A percentile compares a stretch with the other conserved stretches of the same genome.
These are phyloP conservation scores for Curvularia hawaiiensis DNA, from an alignment of 2,329 filamentous ascomycete genomes.

Conservation along the genomic window DNA sequence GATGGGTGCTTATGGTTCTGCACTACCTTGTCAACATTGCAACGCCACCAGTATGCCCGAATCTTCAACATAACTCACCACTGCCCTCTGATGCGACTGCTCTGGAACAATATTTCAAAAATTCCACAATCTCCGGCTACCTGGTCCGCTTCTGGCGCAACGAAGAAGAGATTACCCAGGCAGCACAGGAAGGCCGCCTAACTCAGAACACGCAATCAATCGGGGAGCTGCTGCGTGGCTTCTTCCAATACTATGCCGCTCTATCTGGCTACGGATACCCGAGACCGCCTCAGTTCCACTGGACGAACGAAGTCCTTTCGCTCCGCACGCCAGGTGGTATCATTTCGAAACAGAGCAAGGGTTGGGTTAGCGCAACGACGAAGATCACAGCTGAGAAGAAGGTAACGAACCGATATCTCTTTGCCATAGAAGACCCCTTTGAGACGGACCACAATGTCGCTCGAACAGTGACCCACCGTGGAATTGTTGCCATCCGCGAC, in stretches of 20 bases:
- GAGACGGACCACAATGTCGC: conserved; percentile 88
- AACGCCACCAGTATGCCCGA: conserved; percentile 80
- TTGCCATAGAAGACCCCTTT: conserved; percentile 92
- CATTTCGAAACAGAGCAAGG: conserved; percentile 75
- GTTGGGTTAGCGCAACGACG: conserved; percentile 84
- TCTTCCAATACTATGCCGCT: conserved; percentile 86
- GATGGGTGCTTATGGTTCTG: conserved; percentile 89
- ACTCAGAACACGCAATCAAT: conserved; percentile 72
- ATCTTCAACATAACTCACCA: conserved; percentile 68
- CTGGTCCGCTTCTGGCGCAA: conserved; percentile 80
- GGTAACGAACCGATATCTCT: conserved; percentile 78
- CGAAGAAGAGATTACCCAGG: conserved; percentile 68
- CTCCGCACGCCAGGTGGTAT: conserved; percentile 74
- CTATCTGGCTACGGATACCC: conserved; percentile 42
- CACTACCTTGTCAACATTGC: conserved; percentile 88
- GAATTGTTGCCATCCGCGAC: conserved; percentile 80
- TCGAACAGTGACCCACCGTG: conserved; percentile 80
- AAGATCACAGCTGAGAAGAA: conserved; percentile 67
- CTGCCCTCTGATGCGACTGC: conserved; percentile 17
- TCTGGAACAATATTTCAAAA: conserved; percentile 47
- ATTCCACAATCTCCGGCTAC: conserved; percentile 64
- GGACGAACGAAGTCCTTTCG: conserved; percentile 80
- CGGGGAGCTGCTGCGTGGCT: conserved; percentile 75
- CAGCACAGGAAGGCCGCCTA: conserved; percentile 64
- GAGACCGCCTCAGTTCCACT: conserved; percentile 69